Evolutionary conservation across 371 early-diverging fungal genomes (phyloP), one percentile per base, ranked within the genome.

Genomic region (Rhizopus microsporus): DNA sequence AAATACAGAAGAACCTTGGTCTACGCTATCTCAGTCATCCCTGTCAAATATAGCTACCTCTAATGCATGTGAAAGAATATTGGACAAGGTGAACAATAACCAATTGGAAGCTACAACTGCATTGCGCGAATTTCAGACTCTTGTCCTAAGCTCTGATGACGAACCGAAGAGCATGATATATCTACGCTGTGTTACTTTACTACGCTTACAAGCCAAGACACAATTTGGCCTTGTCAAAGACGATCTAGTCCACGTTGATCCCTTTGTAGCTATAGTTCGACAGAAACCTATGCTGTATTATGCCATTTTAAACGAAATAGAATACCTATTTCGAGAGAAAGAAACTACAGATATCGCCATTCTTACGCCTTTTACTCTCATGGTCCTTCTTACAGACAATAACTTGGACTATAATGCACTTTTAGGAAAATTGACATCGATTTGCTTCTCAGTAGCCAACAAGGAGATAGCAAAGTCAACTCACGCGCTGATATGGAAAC

Each of bases 21-120:
- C 57, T 2, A 29, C 53, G 3, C 31, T 71, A 35, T 60, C 65
- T 7, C 56, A 58, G 13, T 23, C 58, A 23, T 60, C 73, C 2
- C 12, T 45, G 32, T 37, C 44, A 13, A 40, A 60, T 4, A 75
- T 78, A 54, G 75, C 73, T 6, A 57, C 62, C 0, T 78, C 78
- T 3, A 69, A 71, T 46, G 60, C 65, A 10, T 78, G 78, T 46
- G 62, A 67, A n/a, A 67, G 60, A 38, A 52, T 75, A 13, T 47
- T 65, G 9, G 33, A 42, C n/a, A 38, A 46, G 33, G 62, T 67
- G 8, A 13, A 57, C 44, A 7, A 33, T 15, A 39, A 56, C 1
- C 55, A 38, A 7, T 54, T 59, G 2, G 51, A 52, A 34, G 46
- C 67, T 16, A 34, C 40, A 4, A 15, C 54, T 10, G 51, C 68